Evolutionary conservation across 2,329 filamentous ascomycete species (phyloP), one percentile per base, ranked within the genome.

Genomic region (Blumeriella jaapii): DNA sequence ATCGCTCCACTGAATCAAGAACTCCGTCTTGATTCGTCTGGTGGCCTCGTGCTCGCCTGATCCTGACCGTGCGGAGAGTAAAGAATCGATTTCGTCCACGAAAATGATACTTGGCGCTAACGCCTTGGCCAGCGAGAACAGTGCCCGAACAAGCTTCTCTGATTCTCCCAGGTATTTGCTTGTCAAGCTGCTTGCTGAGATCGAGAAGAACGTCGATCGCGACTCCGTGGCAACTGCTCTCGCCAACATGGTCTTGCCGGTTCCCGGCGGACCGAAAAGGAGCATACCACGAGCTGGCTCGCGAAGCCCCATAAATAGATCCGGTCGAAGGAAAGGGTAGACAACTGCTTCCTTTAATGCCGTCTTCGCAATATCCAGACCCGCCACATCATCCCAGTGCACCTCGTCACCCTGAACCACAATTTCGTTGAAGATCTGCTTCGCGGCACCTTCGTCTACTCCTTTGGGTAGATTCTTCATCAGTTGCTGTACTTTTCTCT

Each of bases 221-320:
- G 84, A 93, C 58, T 98, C 91, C 0, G 91, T 96, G 1, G 91
- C 91, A 1, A 96, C 89, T 6, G 85, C 86, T 45, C 91, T 74
- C 7, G 91, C 91, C 23, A 98, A 66, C 91, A 98, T 98, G 0
- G 91, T 98, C 60, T 98, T 98, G 34, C 91, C 91, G 0, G 91
- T 98, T n/a, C 91, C 91, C 0, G 91, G 91, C 1, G 91, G 91
- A 0, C 91, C 91, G 54, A 98, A 98, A 1, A 98, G 68, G 1
- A 98, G 68, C 84, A 98, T 96, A 5, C 91, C 91, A 39, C 86
- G 70, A 10, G 91, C 89, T 13, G 91, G 91, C 55, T 98, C 91
- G 24, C 91, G 80, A 8, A 98, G 68, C 0, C 91, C 91, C 72
- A 89, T 91, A 61, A 98, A 98, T 2, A 98, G 63, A 59, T 98